Base-by-base conservation (phyloP, 1,284 basidiomycete genomes). In the Rhodotorula sp. region DNA sequence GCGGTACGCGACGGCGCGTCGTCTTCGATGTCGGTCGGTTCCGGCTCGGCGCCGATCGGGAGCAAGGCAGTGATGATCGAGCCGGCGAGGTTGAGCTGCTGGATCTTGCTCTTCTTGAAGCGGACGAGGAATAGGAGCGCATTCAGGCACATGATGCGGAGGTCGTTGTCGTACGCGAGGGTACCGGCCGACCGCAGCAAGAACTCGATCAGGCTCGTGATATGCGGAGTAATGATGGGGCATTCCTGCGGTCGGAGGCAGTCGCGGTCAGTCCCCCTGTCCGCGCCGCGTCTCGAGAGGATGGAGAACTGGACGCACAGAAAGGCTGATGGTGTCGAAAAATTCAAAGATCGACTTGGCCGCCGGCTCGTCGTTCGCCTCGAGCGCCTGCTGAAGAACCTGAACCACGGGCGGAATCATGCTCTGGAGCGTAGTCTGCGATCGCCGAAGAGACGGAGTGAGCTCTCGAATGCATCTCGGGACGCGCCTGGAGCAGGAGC, bases 41-140 rank as follows among this genome's bases (percentile, higher is more conserved):
- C 91, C 52, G 89, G 87, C 84, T 99, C 96, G 54, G 91, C 90
- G 20, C 93, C 91, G 79, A 99, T 92, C 65, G 94, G 93, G 86
- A 99, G 91, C 60, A 99, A 87, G 47, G 91, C 91, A 78, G 92
- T 89, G 70, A 99, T 87, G 79, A 99, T 95, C 52, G 88, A 87
- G 73, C 89, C 88, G 26, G 93, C 93, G 65, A 99, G 86, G 79
- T 89, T 88, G 73, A 95, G 86, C 78, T 87, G 88, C 83, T 97
- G 93, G 56, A 99, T 88, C 83, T 96, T 97, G 73, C 90, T 90
- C 84, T 97, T 97, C 89, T 98, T 99, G 85, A 92, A 77, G 69
- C 75, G 72, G 73, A 76, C 67, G 34, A 75, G 78, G 96, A 96
- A 99, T 80, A 93, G 91, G 48, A 99, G 87, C 29, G 93, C 92